Percentiles rank a stretch among this genome's conserved stretches.
Evolutionary conservation across 2,329 filamentous ascomycete genomes (phyloP).

Genomic region (Thermothelomyces thermophilus): DNA sequence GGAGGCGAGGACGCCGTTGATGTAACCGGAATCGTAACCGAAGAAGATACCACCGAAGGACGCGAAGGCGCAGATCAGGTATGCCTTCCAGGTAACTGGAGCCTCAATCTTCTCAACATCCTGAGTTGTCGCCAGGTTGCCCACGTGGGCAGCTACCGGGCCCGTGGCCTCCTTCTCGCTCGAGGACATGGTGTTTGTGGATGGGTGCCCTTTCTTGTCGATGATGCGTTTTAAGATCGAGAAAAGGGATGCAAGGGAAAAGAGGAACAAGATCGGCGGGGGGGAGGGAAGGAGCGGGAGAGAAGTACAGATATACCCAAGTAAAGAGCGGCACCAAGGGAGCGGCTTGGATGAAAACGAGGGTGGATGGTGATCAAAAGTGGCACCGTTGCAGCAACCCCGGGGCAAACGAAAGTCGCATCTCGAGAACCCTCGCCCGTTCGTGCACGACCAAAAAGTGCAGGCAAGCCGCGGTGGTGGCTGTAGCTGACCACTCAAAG

Average conservation of each 20-base stretch:
- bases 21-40: constrained; percentile 73
- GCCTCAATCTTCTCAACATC: constrained; percentile 59
- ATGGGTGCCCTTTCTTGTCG: background rate
- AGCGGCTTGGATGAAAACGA: background rate
- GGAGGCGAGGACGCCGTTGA: constrained; percentile 56
- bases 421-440: background rate
- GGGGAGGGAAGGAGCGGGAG: constrained; percentile 1
- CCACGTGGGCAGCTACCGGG: constrained; percentile 12
- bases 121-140: constrained; percentile 35
- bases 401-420: background rate
- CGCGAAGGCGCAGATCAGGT: constrained; percentile 63
- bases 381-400: constrained; percentile 2
- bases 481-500: constrained; percentile 16
- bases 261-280: constrained; percentile 5
- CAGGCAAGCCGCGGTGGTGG: too few species aligned
- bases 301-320: background rate
- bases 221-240: background rate
- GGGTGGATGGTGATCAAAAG: background rate
- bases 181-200: constrained; percentile 21
- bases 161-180: constrained; percentile 19
- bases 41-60: constrained; percentile 71
- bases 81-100: constrained; percentile 62
- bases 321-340: background rate
- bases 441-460: too few species aligned
- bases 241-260: constrained; percentile 1